These are phyloP conservation scores for Podochytrium sp. DNA, from an alignment of 192 early-diverging fungal genomes.

Conservation along the genomic window DNA sequence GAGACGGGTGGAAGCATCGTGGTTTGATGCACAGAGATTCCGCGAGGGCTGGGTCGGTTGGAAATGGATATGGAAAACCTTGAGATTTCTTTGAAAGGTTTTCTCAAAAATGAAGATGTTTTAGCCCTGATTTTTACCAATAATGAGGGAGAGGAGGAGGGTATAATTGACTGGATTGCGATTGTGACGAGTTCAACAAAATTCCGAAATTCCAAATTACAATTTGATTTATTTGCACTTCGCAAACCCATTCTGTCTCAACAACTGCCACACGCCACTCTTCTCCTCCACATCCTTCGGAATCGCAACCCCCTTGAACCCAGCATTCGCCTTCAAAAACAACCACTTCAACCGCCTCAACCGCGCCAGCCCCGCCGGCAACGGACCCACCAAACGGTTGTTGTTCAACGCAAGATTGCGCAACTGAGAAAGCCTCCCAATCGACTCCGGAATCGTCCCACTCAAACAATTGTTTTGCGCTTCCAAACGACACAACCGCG, in stretches of 20 bases:
- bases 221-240: no score
- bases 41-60: no score
- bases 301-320: neutral
- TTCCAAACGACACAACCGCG: neutral
- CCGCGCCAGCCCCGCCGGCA: neutral
- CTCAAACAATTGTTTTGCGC: neutral
- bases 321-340: neutral
- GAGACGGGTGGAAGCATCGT: neutral
- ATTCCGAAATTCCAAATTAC: no score
- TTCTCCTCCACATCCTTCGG: neutral
- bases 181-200: no score
- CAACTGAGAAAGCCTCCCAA: neutral
- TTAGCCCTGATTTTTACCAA: no score
- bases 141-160: no score
- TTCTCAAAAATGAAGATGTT: no score
- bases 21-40: slow-evolving; percentile 3
- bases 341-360: neutral
- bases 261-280: neutral
- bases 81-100: no score
- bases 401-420: neutral
- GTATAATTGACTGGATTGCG: no score
- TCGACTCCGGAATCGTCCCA: neutral
- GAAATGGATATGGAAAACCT: no score
- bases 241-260: slow-evolving; percentile 3
- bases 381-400: neutral